Conservation (phyloP, 805 yeast species). For the Starmera caribaea region DNA sequence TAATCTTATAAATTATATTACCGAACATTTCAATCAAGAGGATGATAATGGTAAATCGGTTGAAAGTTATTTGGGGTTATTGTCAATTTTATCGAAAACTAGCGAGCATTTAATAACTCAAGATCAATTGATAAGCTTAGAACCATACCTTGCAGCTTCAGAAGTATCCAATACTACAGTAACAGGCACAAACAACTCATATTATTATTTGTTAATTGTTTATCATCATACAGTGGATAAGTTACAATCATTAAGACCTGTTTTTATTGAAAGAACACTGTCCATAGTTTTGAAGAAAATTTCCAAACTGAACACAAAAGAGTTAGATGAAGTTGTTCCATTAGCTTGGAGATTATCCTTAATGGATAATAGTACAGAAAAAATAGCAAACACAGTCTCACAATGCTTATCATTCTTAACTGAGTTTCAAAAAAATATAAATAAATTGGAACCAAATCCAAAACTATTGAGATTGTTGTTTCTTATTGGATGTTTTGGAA, state of each 20-base stretch:
- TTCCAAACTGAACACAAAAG: constrained; percentile 50
- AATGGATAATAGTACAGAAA: constrained; percentile 33
- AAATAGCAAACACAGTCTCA: constrained; percentile 52
- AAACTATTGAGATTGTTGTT: constrained; percentile 48
- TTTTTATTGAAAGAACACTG: constrained; percentile 41
- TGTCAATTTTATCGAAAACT: constrained; percentile 48
- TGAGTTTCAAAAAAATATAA: constrained; percentile 16
- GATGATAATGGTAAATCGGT: constrained; percentile 13
- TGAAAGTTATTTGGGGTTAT: constrained; percentile 33
- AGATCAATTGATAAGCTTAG: constrained; percentile 56
- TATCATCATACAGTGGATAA: constrained; percentile 40
- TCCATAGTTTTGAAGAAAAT: constrained; percentile 41
- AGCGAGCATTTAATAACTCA: constrained; percentile 47
- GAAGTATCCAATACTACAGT: constrained; percentile 55
- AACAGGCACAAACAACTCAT: constrained; percentile 25
- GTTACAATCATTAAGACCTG: constrained; percentile 35
- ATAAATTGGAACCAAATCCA: constrained; percentile 26
- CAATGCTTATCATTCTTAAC: constrained; percentile 45
- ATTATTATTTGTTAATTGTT: constrained; percentile 44
- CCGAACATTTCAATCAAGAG: constrained; percentile 22
- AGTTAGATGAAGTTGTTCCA: constrained; percentile 68
- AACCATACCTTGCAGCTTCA: constrained; percentile 53
- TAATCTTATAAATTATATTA: constrained; percentile 24
- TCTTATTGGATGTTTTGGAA: constrained; percentile 63
- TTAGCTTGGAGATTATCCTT: constrained; percentile 49